Evolutionary conservation across 768 basidiomycete genomes (phyloP).

Genomic region (Tylopilus sp.): DNA sequence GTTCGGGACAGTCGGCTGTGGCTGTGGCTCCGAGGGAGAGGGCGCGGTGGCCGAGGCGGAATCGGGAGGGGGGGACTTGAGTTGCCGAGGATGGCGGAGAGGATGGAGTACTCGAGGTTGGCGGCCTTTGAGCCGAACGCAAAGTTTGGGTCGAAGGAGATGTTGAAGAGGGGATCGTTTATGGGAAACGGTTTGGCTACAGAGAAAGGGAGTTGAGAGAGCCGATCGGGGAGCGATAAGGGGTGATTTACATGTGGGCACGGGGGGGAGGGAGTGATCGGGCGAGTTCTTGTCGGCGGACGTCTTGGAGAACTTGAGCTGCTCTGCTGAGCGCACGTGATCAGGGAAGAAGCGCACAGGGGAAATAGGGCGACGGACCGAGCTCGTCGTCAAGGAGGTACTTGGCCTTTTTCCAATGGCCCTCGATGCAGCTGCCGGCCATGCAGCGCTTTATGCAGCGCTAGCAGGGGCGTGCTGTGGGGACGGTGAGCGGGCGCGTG

Average conservation of each 20-base stretch:
- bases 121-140: conserved; percentile 87
- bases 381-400: conserved; percentile 94
- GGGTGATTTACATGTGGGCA: conserved; percentile 30
- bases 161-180: conserved; percentile 57
- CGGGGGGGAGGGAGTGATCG: conserved; percentile 29
- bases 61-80: conserved; percentile 52
- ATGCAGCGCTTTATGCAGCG: conserved; percentile 94
- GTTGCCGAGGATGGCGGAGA: conserved; percentile 86
- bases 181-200: conserved; percentile 51
- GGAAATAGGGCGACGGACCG: conserved; percentile 45
- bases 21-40: conserved; percentile 28
- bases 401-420: conserved; percentile 96
- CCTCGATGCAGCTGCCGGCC: conserved; percentile 85
- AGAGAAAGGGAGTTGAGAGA: conserved; percentile 7
- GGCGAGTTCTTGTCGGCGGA: conserved; percentile 26
- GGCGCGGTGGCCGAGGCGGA: conserved; percentile 25
- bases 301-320: conserved; percentile 35
- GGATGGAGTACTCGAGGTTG: conserved; percentile 92
- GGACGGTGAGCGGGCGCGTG: conserved; percentile 9
- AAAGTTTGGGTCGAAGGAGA: conserved; percentile 57
- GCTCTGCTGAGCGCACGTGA: conserved; percentile 40
- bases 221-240: background rate
- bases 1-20: conserved; percentile 24
- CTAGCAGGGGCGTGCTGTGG: conserved; percentile 88
- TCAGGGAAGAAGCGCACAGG: conserved; percentile 3